Evolutionary conservation across 441 rosid species (phyloP), one percentile per base, ranked within the genome.

Genomic region (Pelargonium cotyledonis): DNA sequence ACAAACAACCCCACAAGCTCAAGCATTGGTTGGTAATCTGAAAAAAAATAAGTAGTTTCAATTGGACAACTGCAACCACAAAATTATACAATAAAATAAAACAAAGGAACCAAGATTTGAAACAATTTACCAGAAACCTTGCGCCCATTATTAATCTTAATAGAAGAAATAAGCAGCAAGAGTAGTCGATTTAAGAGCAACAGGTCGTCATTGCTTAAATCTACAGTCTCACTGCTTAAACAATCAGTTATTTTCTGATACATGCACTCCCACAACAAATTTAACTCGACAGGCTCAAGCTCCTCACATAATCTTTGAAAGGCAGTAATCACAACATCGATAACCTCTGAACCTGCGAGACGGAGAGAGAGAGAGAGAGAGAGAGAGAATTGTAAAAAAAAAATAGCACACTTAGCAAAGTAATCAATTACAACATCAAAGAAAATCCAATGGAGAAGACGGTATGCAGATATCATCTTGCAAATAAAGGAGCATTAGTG

Each of bases 11-110:
- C 81, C 79, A 82, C 83, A 53, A 75, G 83, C 72, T 83, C 76
- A 75, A 87, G 83, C 83, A 89, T 58, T 26, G 81, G 78, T 40
- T 73, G 80, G 82, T 81, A 82, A 84, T 92, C 99, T 92, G 88
- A 80, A 71, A 40, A 71, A 72, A 43, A 60, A 73, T 29, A 61
- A 73, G 41, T 51, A 70, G 68, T 63, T 70, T 58, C 55, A 63
- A 55, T 61, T 62, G 35, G 68, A 14, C 23, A 74, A 15, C 61
- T 29, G 14, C 19, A 49, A 62, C 14, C 40, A 68, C 31, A 65
- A 68, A 75, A 38, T 19, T 69, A 64, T 63, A 51, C 8, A 49
- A 69, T 57, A 40, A 31, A 71, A 71, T 14, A 71, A 72, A 72
- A 18, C 6, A 70, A 70, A 67, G 66, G 58, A 75, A 73, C 43